Evolutionary conservation across 1,284 basidiomycete genomes (phyloP).

Genomic region (Leccinum fuscescens): DNA sequence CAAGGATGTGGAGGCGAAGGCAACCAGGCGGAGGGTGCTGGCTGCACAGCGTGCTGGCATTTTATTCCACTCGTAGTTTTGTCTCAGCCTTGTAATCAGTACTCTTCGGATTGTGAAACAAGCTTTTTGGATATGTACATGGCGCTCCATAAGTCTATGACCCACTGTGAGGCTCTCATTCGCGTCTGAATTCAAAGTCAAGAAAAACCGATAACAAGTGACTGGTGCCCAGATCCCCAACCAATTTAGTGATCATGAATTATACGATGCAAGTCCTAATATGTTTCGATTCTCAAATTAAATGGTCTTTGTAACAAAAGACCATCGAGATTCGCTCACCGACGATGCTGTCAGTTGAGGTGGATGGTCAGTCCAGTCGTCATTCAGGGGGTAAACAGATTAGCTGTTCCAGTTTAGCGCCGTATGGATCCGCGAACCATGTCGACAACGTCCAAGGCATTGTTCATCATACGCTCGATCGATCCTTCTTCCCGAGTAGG

Average conservation of each 20-base stretch:
- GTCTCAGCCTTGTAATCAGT: neutral
- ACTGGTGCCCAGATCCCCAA: neutral
- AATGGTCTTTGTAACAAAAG: neutral
- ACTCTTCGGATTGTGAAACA: neutral
- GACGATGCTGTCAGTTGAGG: neutral
- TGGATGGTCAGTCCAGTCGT: neutral
- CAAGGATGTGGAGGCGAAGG: neutral
- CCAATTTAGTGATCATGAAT: neutral
- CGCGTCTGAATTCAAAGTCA: too few species aligned
- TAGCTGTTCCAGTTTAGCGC: neutral
- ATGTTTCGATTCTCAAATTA: neutral
- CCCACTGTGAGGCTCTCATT: too few species aligned
- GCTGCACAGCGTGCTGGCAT: neutral
- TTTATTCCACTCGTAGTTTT: neutral
- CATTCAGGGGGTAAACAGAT: neutral
- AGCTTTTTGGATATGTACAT: neutral
- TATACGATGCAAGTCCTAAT: neutral
- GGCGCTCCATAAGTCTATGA: too few species aligned
- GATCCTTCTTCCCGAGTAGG: conserved; percentile 9
- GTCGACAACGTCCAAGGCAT: conserved; percentile 11
- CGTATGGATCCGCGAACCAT: conserved; percentile 12
- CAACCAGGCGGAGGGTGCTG: neutral
- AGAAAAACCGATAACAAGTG: too few species aligned
- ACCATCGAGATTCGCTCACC: neutral
- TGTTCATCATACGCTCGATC: conserved; percentile 10